A percentile compares a stretch with the other conserved stretches of the same genome.
Evolutionary conservation across 768 basidiomycete genomes (phyloP).

Genomic region (Russula brevipes): DNA sequence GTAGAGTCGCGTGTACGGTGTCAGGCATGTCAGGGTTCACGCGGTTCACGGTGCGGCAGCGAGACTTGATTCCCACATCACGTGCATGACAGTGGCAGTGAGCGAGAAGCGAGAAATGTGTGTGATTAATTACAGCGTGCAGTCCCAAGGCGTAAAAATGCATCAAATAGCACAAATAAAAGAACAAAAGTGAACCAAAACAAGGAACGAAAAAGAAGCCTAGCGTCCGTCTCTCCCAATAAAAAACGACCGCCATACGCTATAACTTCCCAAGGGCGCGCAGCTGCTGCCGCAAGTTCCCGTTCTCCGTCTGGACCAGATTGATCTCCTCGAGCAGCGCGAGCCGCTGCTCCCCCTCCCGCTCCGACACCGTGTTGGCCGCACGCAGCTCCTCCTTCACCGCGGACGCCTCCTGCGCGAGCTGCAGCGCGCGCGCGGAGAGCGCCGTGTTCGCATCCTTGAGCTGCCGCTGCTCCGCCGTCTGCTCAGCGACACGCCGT

Average conservation of each 20-base stretch:
- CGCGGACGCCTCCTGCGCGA: slow-evolving; percentile 65
- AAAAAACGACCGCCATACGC: neutral
- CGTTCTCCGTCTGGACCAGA: slow-evolving; percentile 74
- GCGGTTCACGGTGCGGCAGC: no score
- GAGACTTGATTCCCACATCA: no score
- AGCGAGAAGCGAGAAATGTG: no score
- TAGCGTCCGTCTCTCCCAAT: no score
- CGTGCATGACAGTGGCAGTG: no score
- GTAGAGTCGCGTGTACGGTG: no score
- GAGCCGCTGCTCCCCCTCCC: slow-evolving; percentile 77
- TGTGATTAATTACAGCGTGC: no score
- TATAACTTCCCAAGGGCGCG: slow-evolving; percentile 50
- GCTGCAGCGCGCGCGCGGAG: slow-evolving; percentile 61
- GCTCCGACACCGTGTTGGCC: slow-evolving; percentile 43
- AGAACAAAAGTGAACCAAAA: no score
- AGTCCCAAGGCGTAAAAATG: no score
- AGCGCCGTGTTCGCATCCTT: slow-evolving; percentile 74
- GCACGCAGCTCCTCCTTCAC: slow-evolving; percentile 65
- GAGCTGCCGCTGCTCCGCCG: slow-evolving; percentile 66
- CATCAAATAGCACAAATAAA: no score
- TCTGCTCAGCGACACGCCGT: slow-evolving; percentile 60
- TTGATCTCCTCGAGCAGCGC: slow-evolving; percentile 87
- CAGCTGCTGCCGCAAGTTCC: slow-evolving; percentile 62
- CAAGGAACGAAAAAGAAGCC: no score
- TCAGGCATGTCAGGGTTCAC: no score